phyloP scores from a whole-genome alignment of 164 flowering plant genomes.

The Paratinospora sagittata region DNA sequence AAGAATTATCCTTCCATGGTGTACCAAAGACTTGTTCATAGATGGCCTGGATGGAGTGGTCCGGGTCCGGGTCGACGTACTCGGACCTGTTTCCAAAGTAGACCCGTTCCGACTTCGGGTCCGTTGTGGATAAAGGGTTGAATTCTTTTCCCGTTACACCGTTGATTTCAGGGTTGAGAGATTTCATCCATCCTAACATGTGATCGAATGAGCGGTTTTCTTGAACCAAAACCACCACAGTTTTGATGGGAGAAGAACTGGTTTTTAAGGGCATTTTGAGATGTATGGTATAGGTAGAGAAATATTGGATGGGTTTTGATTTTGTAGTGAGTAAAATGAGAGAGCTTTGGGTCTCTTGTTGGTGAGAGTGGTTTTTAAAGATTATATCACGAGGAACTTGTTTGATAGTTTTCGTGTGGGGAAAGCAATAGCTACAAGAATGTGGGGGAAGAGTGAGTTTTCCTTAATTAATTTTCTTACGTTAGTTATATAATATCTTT shows the following conservation, averaged over 20 bases:
- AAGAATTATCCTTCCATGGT: conserved; percentile 13
- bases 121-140: conserved; percentile 49
- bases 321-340: no score
- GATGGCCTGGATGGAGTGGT: conserved; percentile 66
- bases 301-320: no score
- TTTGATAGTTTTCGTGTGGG: no score
- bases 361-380: no score
- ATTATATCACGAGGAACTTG: no score
- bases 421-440: no score
- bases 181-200: conserved; percentile 87
- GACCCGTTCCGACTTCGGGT: conserved; percentile 34
- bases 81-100: conserved; percentile 36
- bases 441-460: no score
- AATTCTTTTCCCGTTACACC: conserved; percentile 66
- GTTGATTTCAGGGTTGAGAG: conserved; percentile 64
- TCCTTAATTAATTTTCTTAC: no score
- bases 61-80: conserved; percentile 62
- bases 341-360: no score
- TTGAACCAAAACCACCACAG: conserved; percentile 66
- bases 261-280: not conserved
- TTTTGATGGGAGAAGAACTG: conserved; percentile 52
- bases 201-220: conserved; percentile 94
- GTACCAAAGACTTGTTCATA: conserved; percentile 50
- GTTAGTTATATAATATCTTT: no score
- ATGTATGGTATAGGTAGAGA: no score